Evolutionary conservation across 2,329 filamentous ascomycete genomes (phyloP).

Genomic region (Botryosphaeria dothidea): DNA sequence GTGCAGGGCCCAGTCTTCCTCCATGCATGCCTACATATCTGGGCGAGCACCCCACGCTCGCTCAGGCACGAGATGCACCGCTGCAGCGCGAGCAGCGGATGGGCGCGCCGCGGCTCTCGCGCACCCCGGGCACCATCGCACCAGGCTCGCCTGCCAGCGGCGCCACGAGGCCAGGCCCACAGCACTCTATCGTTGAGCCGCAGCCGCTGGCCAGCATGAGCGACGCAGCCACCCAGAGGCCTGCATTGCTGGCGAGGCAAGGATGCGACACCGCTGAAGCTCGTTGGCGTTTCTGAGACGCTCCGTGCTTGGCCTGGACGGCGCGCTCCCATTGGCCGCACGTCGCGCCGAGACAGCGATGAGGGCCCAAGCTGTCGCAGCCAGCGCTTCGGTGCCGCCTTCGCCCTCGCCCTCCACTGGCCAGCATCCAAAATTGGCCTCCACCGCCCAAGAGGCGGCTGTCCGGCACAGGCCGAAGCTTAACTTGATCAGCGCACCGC

Average conservation of each 20-base stretch:
- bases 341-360: not conserved
- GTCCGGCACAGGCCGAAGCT: slow-evolving; percentile 12
- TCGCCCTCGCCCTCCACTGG: not conserved
- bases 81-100: not conserved
- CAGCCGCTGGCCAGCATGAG: slow-evolving; percentile 1
- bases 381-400: slow-evolving; percentile 8
- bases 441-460: not conserved
- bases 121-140: not conserved
- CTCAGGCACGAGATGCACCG: not conserved
- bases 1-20: not conserved
- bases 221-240: not conserved
- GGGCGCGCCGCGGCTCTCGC: not conserved
- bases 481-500: slow-evolving; percentile 4
- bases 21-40: not conserved
- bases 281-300: not conserved
- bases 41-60: not conserved
- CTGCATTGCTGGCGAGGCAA: not conserved
- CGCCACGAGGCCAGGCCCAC: slow-evolving; percentile 8
- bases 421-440: not conserved
- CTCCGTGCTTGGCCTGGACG: not conserved
- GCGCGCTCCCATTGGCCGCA: not conserved
- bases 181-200: slow-evolving; percentile 12
- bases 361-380: slow-evolving; percentile 7
- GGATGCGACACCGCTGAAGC: slow-evolving; percentile 16
- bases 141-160: not conserved